Conservation (phyloP, 441 rosid genomes). For the Geranium incanum region DNA sequence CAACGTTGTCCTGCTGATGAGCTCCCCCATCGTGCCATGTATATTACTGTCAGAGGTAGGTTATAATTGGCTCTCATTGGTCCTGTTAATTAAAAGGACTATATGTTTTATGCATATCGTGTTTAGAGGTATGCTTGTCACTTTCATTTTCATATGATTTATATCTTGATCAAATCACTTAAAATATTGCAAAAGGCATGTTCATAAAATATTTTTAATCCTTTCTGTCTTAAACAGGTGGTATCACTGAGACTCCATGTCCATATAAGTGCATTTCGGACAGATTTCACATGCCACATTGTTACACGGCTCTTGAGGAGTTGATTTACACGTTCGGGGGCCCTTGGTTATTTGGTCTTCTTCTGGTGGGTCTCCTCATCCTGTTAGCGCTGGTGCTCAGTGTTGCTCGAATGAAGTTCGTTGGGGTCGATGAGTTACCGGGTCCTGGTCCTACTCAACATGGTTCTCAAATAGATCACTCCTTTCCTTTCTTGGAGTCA, state of each 20-base stretch:
- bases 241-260: conserved; percentile 82
- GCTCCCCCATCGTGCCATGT: conserved; percentile 82
- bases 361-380: conserved; percentile 79
- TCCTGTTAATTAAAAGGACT: neutral
- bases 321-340: conserved; percentile 97
- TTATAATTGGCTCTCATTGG: neutral
- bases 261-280: conserved; percentile 83
- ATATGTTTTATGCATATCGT: neutral
- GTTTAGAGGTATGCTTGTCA: neutral
- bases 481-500: conserved; percentile 97
- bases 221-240: conserved; percentile 50
- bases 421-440: conserved; percentile 87
- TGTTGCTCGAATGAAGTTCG: conserved; percentile 96
- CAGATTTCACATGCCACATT: conserved; percentile 93
- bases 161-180: conserved; percentile 5
- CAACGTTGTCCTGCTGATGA: conserved; percentile 60
- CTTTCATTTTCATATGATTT: neutral
- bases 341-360: conserved; percentile 92
- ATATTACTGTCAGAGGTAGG: conserved; percentile 79
- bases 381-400: conserved; percentile 92
- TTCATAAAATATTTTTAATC: conserved; percentile 1
- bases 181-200: neutral
- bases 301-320: conserved; percentile 97
- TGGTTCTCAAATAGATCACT: conserved; percentile 89
- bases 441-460: conserved; percentile 93